Evolutionary conservation across 257 asterid genomes (phyloP).

Genomic region (Cynanchum wilfordii): DNA sequence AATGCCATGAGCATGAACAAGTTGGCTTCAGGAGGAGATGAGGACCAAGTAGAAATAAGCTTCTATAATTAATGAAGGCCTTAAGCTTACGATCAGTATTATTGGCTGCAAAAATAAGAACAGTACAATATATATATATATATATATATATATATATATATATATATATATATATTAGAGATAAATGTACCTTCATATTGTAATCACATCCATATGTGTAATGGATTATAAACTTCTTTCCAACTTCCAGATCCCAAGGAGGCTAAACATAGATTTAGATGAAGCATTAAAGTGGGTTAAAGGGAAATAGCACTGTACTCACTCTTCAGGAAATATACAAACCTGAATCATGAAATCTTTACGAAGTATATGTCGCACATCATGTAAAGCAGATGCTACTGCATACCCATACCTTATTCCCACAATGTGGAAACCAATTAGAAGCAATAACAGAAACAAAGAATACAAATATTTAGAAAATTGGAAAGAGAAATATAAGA

Average conservation of each 20-base stretch:
- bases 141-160: neutral
- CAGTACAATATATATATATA: neutral
- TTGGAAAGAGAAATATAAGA: neutral
- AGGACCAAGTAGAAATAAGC: neutral
- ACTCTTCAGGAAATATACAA: slow-evolving; percentile 19
- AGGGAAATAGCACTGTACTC: neutral
- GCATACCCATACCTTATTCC: slow-evolving; percentile 82
- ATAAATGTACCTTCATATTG: slow-evolving; percentile 68
- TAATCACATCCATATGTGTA: slow-evolving; percentile 97
- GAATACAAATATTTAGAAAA: slow-evolving; percentile 8
- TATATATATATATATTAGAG: neutral
- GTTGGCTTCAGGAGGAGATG: neutral
- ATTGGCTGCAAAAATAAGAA: neutral
- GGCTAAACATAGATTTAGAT: slow-evolving; percentile 46
- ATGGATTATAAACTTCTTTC: slow-evolving; percentile 75
- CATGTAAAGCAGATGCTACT: slow-evolving; percentile 94
- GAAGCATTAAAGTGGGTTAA: neutral
- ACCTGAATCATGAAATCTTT: slow-evolving; percentile 97
- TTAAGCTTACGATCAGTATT: neutral
- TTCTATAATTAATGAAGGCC: neutral
- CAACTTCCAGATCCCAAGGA: slow-evolving; percentile 81
- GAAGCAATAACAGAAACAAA: slow-evolving; percentile 11
- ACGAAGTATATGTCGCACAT: slow-evolving; percentile 78
- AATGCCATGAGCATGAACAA: neutral
- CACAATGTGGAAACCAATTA: slow-evolving; percentile 20